A percentile compares a stretch with the other conserved stretches of the same genome.
These are phyloP conservation scores for Amoebophrya sp. DNA, from an alignment of 169 alveolate genomes.

Conservation along the genomic window DNA sequence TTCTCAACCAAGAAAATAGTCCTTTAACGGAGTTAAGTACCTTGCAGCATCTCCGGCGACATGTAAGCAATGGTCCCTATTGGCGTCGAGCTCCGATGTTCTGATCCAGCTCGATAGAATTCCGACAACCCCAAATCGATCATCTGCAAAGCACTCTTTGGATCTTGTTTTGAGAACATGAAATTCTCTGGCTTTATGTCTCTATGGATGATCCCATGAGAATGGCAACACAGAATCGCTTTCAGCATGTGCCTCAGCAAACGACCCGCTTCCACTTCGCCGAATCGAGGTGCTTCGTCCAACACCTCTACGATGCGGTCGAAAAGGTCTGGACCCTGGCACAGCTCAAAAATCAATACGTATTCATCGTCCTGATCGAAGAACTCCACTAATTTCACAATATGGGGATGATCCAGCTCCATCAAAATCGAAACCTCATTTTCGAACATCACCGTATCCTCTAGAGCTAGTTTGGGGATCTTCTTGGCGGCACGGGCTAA, in stretches of 20 bases:
- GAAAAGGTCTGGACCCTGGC: slow-evolving; percentile 54
- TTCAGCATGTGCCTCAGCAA: slow-evolving; percentile 35
- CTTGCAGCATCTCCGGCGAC: slow-evolving; percentile 23
- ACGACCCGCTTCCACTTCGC: not conserved
- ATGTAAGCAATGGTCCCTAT: slow-evolving; percentile 28
- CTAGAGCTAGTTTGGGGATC: slow-evolving; percentile 26
- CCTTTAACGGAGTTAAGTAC: no score
- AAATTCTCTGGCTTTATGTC: slow-evolving; percentile 36
- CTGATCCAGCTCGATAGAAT: not conserved
- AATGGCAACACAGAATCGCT: slow-evolving; percentile 29
- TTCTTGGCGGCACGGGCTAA: slow-evolving; percentile 25
- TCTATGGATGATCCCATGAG: slow-evolving; percentile 20
- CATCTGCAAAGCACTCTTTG: slow-evolving; percentile 16
- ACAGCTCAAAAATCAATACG: slow-evolving; percentile 52
- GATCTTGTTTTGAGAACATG: slow-evolving; percentile 25
- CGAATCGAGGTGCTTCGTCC: not conserved
- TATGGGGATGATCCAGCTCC: slow-evolving; percentile 56
- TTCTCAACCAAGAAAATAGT: no score
- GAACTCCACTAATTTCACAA: slow-evolving; percentile 51
- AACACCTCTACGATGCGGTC: slow-evolving; percentile 38
- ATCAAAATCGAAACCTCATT: slow-evolving; percentile 49
- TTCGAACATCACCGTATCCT: not conserved
- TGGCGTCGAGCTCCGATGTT: no score
- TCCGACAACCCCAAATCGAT: slow-evolving; percentile 34
- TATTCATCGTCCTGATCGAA: slow-evolving; percentile 47